Evolutionary conservation across 805 yeast species (phyloP).

Genomic region (Jamesozyma rosinii): DNA sequence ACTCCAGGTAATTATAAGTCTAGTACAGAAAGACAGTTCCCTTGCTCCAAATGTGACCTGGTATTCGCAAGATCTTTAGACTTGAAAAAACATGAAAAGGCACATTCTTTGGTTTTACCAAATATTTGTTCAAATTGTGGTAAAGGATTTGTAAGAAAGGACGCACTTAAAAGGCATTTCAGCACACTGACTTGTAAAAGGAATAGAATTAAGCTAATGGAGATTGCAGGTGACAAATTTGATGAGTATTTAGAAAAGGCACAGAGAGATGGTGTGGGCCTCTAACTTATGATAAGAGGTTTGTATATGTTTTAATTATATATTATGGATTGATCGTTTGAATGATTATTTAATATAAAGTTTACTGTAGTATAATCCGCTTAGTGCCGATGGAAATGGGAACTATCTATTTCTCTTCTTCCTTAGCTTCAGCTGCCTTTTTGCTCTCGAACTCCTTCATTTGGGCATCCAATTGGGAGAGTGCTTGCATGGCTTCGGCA

Average conservation of each 20-base stretch:
- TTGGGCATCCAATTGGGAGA: conserved; percentile 83
- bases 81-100: conserved; percentile 65
- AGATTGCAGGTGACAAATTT: conserved; percentile 31
- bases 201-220: conserved; percentile 48
- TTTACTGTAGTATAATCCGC: no score
- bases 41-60: conserved; percentile 52
- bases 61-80: conserved; percentile 62
- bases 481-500: conserved; percentile 84
- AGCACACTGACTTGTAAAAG: conserved; percentile 69
- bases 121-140: conserved; percentile 69
- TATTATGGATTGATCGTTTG: no score
- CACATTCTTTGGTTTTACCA: conserved; percentile 61
- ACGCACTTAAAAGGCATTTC: conserved; percentile 67
- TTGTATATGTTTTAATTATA: no score
- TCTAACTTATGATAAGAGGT: no score
- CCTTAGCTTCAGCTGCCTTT: conserved; percentile 1
- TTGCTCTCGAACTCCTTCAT: conserved; percentile 36
- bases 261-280: conserved; percentile 21
- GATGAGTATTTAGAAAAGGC: conserved; percentile 28
- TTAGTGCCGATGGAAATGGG: no score
- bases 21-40: conserved; percentile 33
- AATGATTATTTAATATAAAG: no score
- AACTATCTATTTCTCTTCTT: background rate
- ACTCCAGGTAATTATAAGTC: background rate
- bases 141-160: conserved; percentile 76